Percentiles rank a stretch among this genome's conserved stretches.
Evolutionary conservation across 768 basidiomycete species (phyloP).

Genomic region (Mycena venus): DNA sequence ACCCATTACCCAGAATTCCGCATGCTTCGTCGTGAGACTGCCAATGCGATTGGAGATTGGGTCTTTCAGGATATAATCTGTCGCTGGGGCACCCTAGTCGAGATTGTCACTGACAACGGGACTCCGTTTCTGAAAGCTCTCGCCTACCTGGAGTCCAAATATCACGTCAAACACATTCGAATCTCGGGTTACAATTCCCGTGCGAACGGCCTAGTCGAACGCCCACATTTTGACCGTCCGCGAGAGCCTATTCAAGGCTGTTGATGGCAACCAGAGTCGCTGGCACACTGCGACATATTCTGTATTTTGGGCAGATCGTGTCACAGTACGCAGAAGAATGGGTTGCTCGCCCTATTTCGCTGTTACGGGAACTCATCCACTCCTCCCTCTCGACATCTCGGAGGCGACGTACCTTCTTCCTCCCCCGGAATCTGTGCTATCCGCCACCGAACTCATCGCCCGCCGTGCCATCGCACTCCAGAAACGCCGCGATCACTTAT

Average conservation of each 20-base stretch:
- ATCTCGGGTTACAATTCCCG: too few species aligned
- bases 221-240: too few species aligned
- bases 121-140: constrained; percentile 9
- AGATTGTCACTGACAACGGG: constrained; percentile 37
- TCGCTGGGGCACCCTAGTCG: constrained; percentile 19
- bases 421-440: constrained; percentile 32
- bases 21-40: constrained; percentile 19
- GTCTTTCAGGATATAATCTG: too few species aligned
- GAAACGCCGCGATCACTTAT: too few species aligned
- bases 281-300: too few species aligned
- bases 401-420: too few species aligned
- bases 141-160: background rate
- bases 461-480: constrained; percentile 34
- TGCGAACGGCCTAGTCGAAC: too few species aligned
- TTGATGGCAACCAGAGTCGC: too few species aligned
- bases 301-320: constrained; percentile 38
- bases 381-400: too few species aligned
- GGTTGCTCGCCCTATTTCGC: constrained; percentile 36
- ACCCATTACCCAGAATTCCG: background rate
- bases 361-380: constrained; percentile 16
- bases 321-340: constrained; percentile 26
- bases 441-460: constrained; percentile 41
- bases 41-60: background rate
- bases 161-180: too few species aligned
- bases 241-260: too few species aligned